Base-by-base conservation (phyloP, 306 rosid genomes). In the Malus asiatica region DNA sequence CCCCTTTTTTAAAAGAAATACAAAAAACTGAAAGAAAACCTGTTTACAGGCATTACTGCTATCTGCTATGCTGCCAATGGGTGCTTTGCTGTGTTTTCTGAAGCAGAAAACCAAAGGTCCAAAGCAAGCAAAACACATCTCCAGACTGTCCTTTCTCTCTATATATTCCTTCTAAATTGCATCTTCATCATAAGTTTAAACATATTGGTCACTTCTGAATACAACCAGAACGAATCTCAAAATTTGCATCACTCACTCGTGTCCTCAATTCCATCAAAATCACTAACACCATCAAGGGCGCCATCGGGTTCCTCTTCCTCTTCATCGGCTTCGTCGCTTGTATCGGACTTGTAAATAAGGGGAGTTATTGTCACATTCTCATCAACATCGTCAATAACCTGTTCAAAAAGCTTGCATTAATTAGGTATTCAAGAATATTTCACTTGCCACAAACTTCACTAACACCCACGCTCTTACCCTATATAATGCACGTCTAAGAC, bases 401-500 rank as follows among this genome's bases (percentile, higher is more conserved):
- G 83, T 66, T 76, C 60, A 30, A 66, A 80, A 81, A 60, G 42
- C 74, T 58, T 27, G 15, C 40, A 38, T 70, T 10, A 70, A 38
- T 22, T 16, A 42, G 1, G 33, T 2, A 22, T 68, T n/a, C 3
- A 19, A 11, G 11, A 61, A 8, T 57, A 40, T 67, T 55, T 46
- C 18, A 71, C 68, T 71, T 25, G 69, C 59, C 40, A 60, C 11
- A 61, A 61, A 78, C 15, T 35, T 52, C 29, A 44, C 44, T 65
- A 80, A 66, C 55, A 68, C 20, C 60, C 71, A 64, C 59, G 64
- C 19, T 46, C 87, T 84, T 84, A 91, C 93, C 83, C 87, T 0
- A 91, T 6, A 83, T 75, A 93, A 42, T 85, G 84, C 79, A 87
- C 68, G 87, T 89, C 96, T 65, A 91, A 70, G 76, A 83, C 78